Base-by-base conservation (phyloP, 2,329 filamentous ascomycete species). In the Nigrospora osmanthi region DNA sequence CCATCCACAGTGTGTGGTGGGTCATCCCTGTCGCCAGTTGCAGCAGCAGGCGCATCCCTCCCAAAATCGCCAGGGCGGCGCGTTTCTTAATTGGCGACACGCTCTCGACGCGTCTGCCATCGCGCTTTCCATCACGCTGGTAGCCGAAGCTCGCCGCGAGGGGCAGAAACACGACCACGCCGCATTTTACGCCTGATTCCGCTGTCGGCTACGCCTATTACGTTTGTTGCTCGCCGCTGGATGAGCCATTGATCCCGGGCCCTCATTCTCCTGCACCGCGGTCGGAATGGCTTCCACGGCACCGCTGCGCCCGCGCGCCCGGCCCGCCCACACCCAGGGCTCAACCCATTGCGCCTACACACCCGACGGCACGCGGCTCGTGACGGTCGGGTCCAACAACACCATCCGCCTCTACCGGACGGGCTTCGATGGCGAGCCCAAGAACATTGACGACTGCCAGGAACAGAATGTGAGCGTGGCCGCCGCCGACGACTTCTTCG, bases 311-410 rank as follows among this genome's bases (percentile, higher is more conserved):
- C 71, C 81, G 40, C 73, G 81, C 57, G 78, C 80, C 46, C 73
- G 84, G 49, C 83, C 83, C n/a, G 80, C 79, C 9, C 80, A 98
- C 66, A 90, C 89, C 3, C 83, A 87, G 44, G 94, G 94, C 51
- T 80, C 82, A 46, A 97, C 94, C 3, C 89, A 83, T 55, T 82
- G 94, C 54, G 80, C 86, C 51, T 97, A 97, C 67, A 96, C 90
- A 1, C 87, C 89, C 7, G 83, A 95, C 63, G 93, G 94, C 50
- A 78, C 77, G 54, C 87, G 86, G 56, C 76, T 98, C 47, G 81
- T 97, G 53, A 97, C 93, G 11, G 90, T 89, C 49, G 93, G 93
- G 52, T 85, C 88, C 47, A 95, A 97, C 69, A 94, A 94, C 59
- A 89, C 88, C 9, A 89, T 95, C 58, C 87, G 94, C 41, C 80